Base-by-base conservation (phyloP, 495 filamentous ascomycete species). In the Sporormia fimetaria region DNA sequence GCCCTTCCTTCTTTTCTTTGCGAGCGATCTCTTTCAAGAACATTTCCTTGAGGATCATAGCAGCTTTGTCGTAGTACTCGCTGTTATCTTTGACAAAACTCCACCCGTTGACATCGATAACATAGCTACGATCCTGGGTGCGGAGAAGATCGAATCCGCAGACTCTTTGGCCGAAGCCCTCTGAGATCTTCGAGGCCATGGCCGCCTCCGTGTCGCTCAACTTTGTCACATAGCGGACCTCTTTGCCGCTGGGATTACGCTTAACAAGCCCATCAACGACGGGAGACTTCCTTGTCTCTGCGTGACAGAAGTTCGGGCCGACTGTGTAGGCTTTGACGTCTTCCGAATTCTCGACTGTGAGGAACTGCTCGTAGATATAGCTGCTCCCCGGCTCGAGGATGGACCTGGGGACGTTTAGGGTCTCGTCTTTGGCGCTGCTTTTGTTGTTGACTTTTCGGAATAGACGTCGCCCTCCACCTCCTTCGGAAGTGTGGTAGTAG, bases 11-110 rank as follows among this genome's bases (percentile, higher is more conserved):
- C 1, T 66, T 65, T 20, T 76, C 67, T 39, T 59, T 63, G 35
- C 66, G 69, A 33, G 71, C 67, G 51, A 75, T 81, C 58, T 93
- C 88, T 39, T 69, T 71, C 39, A 88, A 63, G 55, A 96, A 99
- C 57, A 83, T 83, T 6, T 90, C 75, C 50, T 76, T 80, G 24
- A 99, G 64, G 38, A 96, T 93, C 34, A 63, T 75, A 10, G 90
- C 78, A 50, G 80, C 87, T 54, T 82, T 82, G 54, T 96, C 83
- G 53, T 99, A 99, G 53, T 99, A 99, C 32, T 92, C 86, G 31
- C 94, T 86, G 56, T 99, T 99, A 61, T 99, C 90, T 61, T 99
- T 99, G 56, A 99, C 90, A 56, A 99, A 99, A 55, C 88, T 95
- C 90, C 90, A 99, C 12, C 90, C 90, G 60, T 99, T 99, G 44